A percentile compares a stretch with the other conserved stretches of the same genome.
Evolutionary conservation across 805 yeast genomes (phyloP).

Genomic region (Candida mattraensis): DNA sequence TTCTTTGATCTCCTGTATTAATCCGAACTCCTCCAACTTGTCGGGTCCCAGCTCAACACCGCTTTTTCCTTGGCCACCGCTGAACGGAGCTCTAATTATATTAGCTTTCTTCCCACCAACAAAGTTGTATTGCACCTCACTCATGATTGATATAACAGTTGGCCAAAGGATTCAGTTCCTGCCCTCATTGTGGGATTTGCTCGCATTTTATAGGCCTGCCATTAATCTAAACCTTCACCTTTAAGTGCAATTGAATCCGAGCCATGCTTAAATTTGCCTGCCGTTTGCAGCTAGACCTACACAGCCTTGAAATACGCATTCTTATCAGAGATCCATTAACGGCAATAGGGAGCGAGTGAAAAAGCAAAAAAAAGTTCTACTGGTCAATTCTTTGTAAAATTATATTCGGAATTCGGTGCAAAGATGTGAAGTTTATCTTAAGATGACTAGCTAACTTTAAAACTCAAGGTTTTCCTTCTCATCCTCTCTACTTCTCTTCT

Average conservation of each 20-base stretch:
- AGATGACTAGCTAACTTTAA: constrained; percentile 4
- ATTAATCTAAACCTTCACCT: neutral
- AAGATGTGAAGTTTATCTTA: neutral
- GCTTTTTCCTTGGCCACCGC: constrained; percentile 91
- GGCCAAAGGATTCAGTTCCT: neutral
- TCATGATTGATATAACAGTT: constrained; percentile 6
- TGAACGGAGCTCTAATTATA: constrained; percentile 87
- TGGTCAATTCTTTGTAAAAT: neutral
- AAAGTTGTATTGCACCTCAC: constrained; percentile 46
- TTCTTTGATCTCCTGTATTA: constrained; percentile 56
- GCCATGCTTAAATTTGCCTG: constrained; percentile 1
- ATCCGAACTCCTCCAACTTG: constrained; percentile 70
- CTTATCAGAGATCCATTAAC: constrained; percentile 6
- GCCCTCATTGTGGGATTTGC: no score
- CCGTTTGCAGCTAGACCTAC: constrained; percentile 7
- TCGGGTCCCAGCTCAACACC: constrained; percentile 97
- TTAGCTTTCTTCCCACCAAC: constrained; percentile 56
- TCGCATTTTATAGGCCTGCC: neutral
- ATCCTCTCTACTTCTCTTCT: constrained; percentile 35
- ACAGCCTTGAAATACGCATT: constrained; percentile 5
- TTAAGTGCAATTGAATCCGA: constrained; percentile 3
- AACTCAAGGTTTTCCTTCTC: constrained; percentile 27
- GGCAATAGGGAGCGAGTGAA: constrained; percentile 9
- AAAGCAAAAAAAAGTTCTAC: constrained; percentile 9
- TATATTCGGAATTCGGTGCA: neutral